Evolutionary conservation across 345 rosid species (phyloP).

Genomic region (Mercurialis annua): DNA sequence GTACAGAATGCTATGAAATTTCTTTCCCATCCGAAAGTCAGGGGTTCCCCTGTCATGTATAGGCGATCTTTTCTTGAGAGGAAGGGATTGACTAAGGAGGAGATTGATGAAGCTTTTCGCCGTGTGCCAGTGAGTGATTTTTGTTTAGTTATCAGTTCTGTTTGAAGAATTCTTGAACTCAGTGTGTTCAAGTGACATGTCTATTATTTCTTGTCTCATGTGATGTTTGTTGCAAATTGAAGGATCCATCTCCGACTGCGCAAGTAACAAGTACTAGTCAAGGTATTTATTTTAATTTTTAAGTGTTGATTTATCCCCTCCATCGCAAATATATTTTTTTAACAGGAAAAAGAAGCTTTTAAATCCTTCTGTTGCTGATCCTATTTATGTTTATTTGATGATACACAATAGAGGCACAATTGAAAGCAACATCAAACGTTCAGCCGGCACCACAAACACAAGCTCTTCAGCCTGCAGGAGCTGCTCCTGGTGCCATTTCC

Average conservation of each 20-base stretch:
- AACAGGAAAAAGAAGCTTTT: slow-evolving; percentile 3
- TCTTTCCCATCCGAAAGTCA: slow-evolving; percentile 92
- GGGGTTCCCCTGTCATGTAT: slow-evolving; percentile 84
- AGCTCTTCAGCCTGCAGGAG: slow-evolving; percentile 48
- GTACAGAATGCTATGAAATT: slow-evolving; percentile 91
- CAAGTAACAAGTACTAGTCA: slow-evolving; percentile 49
- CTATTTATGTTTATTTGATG: slow-evolving; percentile 17
- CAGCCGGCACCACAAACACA: slow-evolving; percentile 54
- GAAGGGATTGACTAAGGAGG: slow-evolving; percentile 96
- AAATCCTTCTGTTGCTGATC: slow-evolving; percentile 19
- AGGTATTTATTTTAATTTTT: slow-evolving; percentile 36
- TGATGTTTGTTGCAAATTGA: slow-evolving; percentile 23
- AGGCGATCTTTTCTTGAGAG: slow-evolving; percentile 92
- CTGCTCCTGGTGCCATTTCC: slow-evolving; percentile 50
- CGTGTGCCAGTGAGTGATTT: slow-evolving; percentile 74
- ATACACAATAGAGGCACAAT: slow-evolving; percentile 46
- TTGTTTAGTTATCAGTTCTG: slow-evolving; percentile 5
- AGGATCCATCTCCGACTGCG: slow-evolving; percentile 84
- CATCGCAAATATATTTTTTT: slow-evolving; percentile 7
- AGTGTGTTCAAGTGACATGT: not conserved
- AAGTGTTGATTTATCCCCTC: slow-evolving; percentile 9
- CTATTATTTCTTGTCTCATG: not conserved
- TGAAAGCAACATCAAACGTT: slow-evolving; percentile 43
- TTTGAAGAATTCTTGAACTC: slow-evolving; percentile 6
- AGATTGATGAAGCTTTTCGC: slow-evolving; percentile 91